phyloP scores from a whole-genome alignment of 2,329 filamentous ascomycete species.

The Colletotrichum sp. region DNA sequence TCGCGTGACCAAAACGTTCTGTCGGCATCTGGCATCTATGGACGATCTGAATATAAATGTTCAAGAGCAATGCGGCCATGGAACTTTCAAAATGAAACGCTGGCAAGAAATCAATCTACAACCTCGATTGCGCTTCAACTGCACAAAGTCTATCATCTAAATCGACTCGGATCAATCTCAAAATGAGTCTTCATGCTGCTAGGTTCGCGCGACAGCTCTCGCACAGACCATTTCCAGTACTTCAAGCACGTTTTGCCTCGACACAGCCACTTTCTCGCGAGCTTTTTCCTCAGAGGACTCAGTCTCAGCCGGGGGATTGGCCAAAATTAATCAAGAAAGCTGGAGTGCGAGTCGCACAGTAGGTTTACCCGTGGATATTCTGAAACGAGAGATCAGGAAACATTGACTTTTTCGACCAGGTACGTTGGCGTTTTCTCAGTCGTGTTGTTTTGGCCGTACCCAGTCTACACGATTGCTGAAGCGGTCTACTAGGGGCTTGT shows the following conservation, averaged over 20 bases:
- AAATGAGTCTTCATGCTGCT: background rate
- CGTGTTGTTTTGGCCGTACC: background rate
- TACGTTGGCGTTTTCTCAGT: background rate
- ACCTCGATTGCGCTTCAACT: too few species aligned
- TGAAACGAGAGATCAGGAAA: background rate
- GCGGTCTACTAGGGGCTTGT: background rate
- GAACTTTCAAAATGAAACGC: background rate
- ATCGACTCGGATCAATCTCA: background rate
- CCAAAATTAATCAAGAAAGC: background rate
- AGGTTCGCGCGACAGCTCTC: background rate
- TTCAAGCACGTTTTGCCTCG: background rate
- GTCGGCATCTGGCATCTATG: background rate
- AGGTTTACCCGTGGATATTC: background rate
- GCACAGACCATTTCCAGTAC: background rate
- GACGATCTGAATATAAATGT: background rate
- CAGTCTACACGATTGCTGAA: background rate
- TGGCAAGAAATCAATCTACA: background rate
- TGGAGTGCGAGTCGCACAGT: background rate
- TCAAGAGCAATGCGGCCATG: background rate
- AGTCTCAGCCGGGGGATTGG: background rate
- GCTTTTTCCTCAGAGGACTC: background rate
- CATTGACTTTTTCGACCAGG: background rate
- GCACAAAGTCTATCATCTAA: background rate
- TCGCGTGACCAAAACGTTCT: accelerated
- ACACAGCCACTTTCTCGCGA: background rate